A percentile compares a stretch with the other conserved stretches of the same genome.
Conservation (phyloP, 2,329 filamentous ascomycete species). For the Alternaria hordeiaustralica region DNA sequence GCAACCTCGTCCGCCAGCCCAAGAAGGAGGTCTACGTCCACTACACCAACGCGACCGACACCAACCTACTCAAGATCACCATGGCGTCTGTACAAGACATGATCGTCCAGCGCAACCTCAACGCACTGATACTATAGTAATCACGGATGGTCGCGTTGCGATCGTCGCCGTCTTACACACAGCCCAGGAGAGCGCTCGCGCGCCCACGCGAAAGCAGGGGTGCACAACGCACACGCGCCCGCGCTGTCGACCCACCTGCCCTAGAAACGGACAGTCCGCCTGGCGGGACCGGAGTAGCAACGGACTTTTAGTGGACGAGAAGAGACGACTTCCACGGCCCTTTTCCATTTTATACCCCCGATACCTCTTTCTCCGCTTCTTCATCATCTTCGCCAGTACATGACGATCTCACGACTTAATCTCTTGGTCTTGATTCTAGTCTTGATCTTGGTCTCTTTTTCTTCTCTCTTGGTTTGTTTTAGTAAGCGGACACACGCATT, state of each 20-base stretch:
- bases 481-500: conserved; percentile 12
- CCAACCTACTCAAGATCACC: conserved; percentile 63
- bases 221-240: conserved; percentile 1
- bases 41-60: conserved; percentile 61
- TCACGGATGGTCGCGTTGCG: background rate
- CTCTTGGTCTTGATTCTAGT: conserved; percentile 3
- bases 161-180: background rate
- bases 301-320: conserved; percentile 4
- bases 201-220: background rate
- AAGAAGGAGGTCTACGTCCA: conserved; percentile 61
- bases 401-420: conserved; percentile 33
- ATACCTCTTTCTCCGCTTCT: conserved; percentile 30
- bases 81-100: conserved; percentile 62
- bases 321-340: conserved; percentile 16
- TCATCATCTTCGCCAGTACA: conserved; percentile 18
- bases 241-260: conserved; percentile 4
- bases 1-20: conserved; percentile 57
- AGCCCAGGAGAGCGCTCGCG: background rate
- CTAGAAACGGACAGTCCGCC: background rate
- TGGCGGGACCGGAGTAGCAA: conserved; percentile 2
- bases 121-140: conserved; percentile 54
- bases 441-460: background rate
- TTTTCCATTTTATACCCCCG: conserved; percentile 38
- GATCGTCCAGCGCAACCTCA: conserved; percentile 61
- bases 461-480: background rate